phyloP scores from a whole-genome alignment of 2,329 filamentous ascomycete genomes.

The Colletotrichum liriopes region DNA sequence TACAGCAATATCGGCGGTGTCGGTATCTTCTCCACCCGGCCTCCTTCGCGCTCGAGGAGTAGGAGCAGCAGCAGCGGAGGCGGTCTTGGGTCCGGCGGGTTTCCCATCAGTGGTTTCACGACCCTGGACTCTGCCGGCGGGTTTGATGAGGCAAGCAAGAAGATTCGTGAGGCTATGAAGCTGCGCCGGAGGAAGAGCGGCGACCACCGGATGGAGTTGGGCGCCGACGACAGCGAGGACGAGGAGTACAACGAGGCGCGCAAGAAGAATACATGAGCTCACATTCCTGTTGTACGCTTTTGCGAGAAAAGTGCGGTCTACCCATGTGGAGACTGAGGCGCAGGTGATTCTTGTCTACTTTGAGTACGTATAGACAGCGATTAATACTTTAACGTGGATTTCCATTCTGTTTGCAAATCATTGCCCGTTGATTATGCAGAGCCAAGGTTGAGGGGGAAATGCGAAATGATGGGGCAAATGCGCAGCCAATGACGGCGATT shows the following conservation, averaged over 20 bases:
- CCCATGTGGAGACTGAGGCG: background rate
- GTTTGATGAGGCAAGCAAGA: constrained; percentile 86
- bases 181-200: constrained; percentile 69
- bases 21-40: constrained; percentile 91
- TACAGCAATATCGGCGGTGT: constrained; percentile 92
- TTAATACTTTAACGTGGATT: constrained; percentile 22
- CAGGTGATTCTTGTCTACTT: background rate
- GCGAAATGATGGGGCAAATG: constrained; percentile 7
- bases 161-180: constrained; percentile 89
- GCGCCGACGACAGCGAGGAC: constrained; percentile 58
- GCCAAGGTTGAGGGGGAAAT: background rate
- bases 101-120: constrained; percentile 80
- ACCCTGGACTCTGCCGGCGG: constrained; percentile 77
- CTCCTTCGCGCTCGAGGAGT: constrained; percentile 83
- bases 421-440: constrained; percentile 3
- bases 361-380: constrained; percentile 32
- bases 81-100: constrained; percentile 72
- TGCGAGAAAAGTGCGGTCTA: background rate
- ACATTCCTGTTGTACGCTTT: background rate
- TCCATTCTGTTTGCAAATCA: constrained; percentile 9
- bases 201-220: constrained; percentile 53
- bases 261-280: constrained; percentile 55
- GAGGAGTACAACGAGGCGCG: constrained; percentile 60
- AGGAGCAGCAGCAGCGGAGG: constrained; percentile 79
- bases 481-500: constrained; percentile 20